Evolutionary conservation across 305 asterid species (phyloP), one percentile per base, ranked within the genome.

Genomic region (Plantago lanceolata): DNA sequence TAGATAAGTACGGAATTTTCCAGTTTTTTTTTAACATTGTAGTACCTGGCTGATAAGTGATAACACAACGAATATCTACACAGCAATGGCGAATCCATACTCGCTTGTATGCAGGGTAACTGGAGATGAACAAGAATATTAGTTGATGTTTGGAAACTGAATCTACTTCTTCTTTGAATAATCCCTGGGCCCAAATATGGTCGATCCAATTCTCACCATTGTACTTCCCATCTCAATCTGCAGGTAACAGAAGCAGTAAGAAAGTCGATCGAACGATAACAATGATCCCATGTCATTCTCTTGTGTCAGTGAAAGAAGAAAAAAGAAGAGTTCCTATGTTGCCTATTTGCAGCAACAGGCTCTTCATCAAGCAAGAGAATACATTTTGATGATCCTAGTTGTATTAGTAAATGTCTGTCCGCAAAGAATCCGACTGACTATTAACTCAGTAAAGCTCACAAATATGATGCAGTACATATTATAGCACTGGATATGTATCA

Each of bases 171-270:
- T 82, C 79, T 82, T 83, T 11, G 97, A 81, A 63, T 89, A 89
- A 61, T 84, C 84, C 62, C 97, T 75, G 5, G 95, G 92, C 57
- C 97, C 97, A 57, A 90, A 90, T 76, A 90, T 90, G 59, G 95
- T 90, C 47, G 96, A 82, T 75, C 97, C 97, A 18, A 90, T 75
- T 76, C 97, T 79, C 71, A 87, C 94, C 52, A 75, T 87, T 44
- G 95, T 90, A 67, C 96, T 90, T 43, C 97, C 97, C 96, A 85
- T 78, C 73, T 81, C 90, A 63, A 90, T 87, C 94, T 90, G 88
- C 85, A 82, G 51, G 29, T 29, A 70, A n/a, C 59, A 35, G 47
- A 44, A 58, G 28, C 57, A 68, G 65, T 70, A 35, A 63, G 52
- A 16, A 6, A 58, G 50, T 16, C 21, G 44, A 48, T 50, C 44